Base-by-base conservation (phyloP, 1,284 basidiomycete species). In the Ganoderma meredithae region DNA sequence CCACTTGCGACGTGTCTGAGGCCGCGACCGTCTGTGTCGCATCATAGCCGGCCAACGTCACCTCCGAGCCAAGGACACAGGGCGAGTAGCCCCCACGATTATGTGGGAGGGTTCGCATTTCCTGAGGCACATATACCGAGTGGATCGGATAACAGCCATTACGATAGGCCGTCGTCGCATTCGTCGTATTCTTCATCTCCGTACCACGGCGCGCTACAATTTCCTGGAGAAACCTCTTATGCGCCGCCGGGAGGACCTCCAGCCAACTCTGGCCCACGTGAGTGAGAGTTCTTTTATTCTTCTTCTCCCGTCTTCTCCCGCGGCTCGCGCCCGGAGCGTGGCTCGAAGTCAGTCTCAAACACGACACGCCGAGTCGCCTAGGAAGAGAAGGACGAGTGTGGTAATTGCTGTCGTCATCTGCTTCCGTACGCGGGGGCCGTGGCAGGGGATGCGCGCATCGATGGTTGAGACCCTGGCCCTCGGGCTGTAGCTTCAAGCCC, bases 41-140 rank as follows among this genome's bases (percentile, higher is more conserved):
- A 71, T 27, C 67, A 71, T 15, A 49, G 65, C 15, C 70, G 64
- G 22, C 69, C 71, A 17, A 62, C 69, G 0, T 66, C 64, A 25
- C 60, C 68, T 40, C 62, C 69, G 17, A 27, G 9, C 33, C 40
- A 13, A 43, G 36, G 9, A 8, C 62, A 63, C 19, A 39, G 52
- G 0, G 27, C 17, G 63, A 62, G 41, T 56, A 69, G 19, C 40
- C 64, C 17, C n/a, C 55, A 62, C 33, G 59, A 44, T 36, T 64
- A 60, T 22, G 43, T 64, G 31, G 73, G 73, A 6, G 75, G 71
- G 2, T 76, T 74, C 59, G 67, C 67, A 25, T 76, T 76, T 67
- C 76, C 76, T 9, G 70, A 72, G 31, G 74, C 75, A 13, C 70
- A 76, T 22, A 40, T 66, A 12, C 33, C 62, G 9, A 39, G 49